A percentile compares a stretch with the other conserved stretches of the same genome.
These are phyloP conservation scores for Urostyla sp. DNA, from an alignment of 73 alveolate species.

Conservation along the genomic window DNA sequence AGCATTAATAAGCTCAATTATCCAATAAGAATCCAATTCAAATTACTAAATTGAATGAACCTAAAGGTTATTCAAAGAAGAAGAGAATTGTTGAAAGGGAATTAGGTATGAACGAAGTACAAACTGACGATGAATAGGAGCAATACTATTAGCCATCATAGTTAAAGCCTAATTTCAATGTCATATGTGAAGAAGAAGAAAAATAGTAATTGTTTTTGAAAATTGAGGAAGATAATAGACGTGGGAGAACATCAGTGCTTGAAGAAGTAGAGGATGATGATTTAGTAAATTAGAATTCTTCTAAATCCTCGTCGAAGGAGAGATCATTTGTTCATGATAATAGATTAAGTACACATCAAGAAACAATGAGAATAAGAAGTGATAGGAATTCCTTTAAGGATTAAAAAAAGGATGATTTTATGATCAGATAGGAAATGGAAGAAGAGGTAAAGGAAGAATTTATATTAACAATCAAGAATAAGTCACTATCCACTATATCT, in stretches of 20 bases:
- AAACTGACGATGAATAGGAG: background rate
- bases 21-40: no score
- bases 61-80: background rate
- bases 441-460: slow-evolving; percentile 29
- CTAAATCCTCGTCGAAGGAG: slow-evolving; percentile 33
- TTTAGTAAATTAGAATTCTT: slow-evolving; percentile 38
- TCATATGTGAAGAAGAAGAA: background rate
- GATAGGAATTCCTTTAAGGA: background rate
- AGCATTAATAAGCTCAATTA: background rate
- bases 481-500: background rate
- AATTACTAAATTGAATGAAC: no score
- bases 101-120: background rate
- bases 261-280: slow-evolving; percentile 59
- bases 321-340: background rate
- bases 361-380: no score
- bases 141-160: no score
- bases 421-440: background rate
- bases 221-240: background rate
- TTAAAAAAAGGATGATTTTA: background rate
- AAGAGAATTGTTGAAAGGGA: slow-evolving; percentile 16
- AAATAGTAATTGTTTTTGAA: background rate
- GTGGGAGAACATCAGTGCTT: slow-evolving; percentile 47
- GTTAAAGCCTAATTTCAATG: no score
- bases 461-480: background rate
- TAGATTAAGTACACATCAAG: no score